Evolutionary conservation across 2,329 filamentous ascomycete genomes (phyloP), one percentile per base, ranked within the genome.

Genomic region (Aspergillus hiratsukae): DNA sequence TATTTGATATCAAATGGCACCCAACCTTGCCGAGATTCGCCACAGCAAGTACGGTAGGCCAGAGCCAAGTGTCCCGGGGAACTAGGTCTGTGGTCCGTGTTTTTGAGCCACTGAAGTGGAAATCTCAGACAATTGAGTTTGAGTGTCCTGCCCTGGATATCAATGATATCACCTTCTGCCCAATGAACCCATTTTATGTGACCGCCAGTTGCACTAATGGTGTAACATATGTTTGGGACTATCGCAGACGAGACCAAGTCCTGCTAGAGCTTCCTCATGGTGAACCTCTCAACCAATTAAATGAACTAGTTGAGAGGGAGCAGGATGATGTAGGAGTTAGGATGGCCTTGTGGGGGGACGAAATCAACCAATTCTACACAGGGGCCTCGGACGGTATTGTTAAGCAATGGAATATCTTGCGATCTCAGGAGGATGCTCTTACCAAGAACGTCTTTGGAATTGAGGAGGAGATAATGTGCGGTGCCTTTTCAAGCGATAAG

Each of bases 121-220:
- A 66, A 54, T 72, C 67, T 43, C 68, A 65, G 28, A 70, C 69
- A 0, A 64, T 80, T 25, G 78, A 81, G 55, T 76, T 82, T 40
- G 79, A 85, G 50, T 86, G 83, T 61, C 78, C 78, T 25, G 83
- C 84, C 0, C 64, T 78, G 7, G 84, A 87, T 66, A 84, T 87
- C 61, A 87, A 86, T 55, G 83, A 86, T 56, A 73, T 86, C 0
- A 72, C 80, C 0, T 82, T 80, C 61, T 81, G 78, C 56, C 76
- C 75, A 1, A 56, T 64, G 45, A 65, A 75, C 49, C 55, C 80
- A 1, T 76, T 78, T 40, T 74, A 84, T 54, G 71, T 86, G 11
- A 81, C 82, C 7, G 83, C 81, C 11, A 83, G 83, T 10, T 85
- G 83, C 59, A 87, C 84, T 0, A 78, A 85, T 66, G 82, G 83